These are phyloP conservation scores for Solanum phureja DNA, from an alignment of 257 asterid species.

Conservation along the genomic window DNA sequence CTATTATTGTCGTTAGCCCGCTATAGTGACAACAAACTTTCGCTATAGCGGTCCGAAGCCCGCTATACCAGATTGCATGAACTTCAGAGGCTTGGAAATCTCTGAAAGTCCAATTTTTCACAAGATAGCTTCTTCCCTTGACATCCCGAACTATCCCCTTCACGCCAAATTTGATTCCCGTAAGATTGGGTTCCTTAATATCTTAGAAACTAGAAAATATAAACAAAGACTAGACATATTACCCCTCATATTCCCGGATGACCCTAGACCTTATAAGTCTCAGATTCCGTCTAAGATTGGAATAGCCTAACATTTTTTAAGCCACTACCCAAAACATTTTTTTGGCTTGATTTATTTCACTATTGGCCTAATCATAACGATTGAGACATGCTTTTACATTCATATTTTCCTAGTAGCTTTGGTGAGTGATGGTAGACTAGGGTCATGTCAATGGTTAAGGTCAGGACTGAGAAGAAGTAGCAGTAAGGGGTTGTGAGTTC, in stretches of 20 bases:
- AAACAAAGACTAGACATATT: neutral
- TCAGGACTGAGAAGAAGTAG: neutral
- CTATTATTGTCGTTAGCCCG: neutral
- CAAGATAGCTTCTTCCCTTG: too few relatives aligned
- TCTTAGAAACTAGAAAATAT: neutral
- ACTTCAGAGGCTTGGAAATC: neutral
- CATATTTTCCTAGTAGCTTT: neutral
- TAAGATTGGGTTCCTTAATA: neutral
- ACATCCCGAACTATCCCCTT: neutral
- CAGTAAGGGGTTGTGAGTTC: neutral
- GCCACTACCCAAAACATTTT: too few relatives aligned
- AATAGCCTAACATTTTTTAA: too few relatives aligned
- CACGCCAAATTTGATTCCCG: too few relatives aligned
- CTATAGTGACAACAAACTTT: neutral
- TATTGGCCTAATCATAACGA: neutral
- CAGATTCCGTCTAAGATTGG: too few relatives aligned
- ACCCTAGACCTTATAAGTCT: too few relatives aligned
- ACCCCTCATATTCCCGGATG: too few relatives aligned
- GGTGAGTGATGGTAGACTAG: neutral
- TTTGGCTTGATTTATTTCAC: neutral
- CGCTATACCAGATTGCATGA: too few relatives aligned
- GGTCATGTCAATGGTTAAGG: too few relatives aligned
- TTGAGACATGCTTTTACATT: neutral
- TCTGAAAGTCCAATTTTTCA: neutral
- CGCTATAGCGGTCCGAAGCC: neutral